These are phyloP conservation scores for Stachybotrys echinatus DNA, from an alignment of 2,329 filamentous ascomycete genomes.

Conservation along the genomic window DNA sequence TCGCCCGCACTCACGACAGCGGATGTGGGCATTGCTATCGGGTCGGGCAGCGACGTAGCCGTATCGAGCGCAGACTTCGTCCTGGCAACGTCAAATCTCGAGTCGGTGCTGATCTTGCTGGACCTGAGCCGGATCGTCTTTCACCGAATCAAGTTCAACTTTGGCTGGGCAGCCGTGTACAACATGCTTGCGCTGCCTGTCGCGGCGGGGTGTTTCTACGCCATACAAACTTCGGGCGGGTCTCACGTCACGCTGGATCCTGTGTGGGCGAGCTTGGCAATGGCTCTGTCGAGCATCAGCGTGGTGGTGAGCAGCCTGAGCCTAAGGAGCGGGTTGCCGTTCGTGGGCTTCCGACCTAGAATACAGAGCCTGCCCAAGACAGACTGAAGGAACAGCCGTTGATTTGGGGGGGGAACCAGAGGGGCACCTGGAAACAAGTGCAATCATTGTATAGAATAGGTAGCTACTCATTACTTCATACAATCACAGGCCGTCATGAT, in stretches of 20 bases:
- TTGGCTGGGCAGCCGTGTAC: constrained; percentile 79
- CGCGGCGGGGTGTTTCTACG: constrained; percentile 73
- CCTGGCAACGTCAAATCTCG: constrained; percentile 66
- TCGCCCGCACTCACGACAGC: constrained; percentile 74
- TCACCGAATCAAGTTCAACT: constrained; percentile 75
- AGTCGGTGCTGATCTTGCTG: constrained; percentile 66
- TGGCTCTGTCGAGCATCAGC: constrained; percentile 88
- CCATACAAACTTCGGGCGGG: constrained; percentile 38
- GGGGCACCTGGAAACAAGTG: too few species aligned
- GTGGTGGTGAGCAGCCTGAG: constrained; percentile 79
- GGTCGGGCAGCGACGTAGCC: constrained; percentile 77
- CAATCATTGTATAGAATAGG: too few species aligned
- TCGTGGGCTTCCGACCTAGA: constrained; percentile 35
- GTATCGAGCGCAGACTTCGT: constrained; percentile 79
- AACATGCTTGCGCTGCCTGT: constrained; percentile 74
- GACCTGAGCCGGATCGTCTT: constrained; percentile 69
- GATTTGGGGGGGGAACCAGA: too few species aligned
- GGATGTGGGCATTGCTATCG: constrained; percentile 80
- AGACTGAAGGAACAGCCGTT: too few species aligned
- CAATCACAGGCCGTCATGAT: too few species aligned
- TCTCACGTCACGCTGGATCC: constrained; percentile 63
- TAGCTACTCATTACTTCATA: too few species aligned
- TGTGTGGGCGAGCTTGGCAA: constrained; percentile 84
- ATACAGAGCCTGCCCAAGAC: background rate
- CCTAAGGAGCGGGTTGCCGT: constrained; percentile 48